These are phyloP conservation scores for Podaxis rugospora DNA, from an alignment of 768 basidiomycete genomes.

Conservation along the genomic window DNA sequence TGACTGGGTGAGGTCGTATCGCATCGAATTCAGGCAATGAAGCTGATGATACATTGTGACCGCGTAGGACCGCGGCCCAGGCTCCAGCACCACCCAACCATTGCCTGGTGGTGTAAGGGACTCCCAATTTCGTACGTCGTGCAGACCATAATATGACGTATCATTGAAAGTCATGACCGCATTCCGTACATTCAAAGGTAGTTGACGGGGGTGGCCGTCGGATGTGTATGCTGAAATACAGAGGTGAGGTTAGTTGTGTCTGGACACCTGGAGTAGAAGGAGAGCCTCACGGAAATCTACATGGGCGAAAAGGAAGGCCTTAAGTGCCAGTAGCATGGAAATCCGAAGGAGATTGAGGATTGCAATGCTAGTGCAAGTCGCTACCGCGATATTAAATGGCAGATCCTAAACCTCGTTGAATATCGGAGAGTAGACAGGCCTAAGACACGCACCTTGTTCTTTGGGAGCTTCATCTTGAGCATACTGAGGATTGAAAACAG, in stretches of 20 bases:
- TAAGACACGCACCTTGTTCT: neutral
- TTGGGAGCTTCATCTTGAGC: neutral
- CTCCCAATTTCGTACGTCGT: conserved; percentile 15
- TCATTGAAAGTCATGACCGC: conserved; percentile 11
- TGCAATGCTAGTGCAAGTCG: neutral
- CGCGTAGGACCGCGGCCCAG: conserved; percentile 9
- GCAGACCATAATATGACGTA: conserved; percentile 11
- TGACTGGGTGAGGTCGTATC: conserved; percentile 14
- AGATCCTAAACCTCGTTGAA: neutral
- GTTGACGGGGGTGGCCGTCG: conserved; percentile 6
- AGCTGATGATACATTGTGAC: conserved; percentile 17
- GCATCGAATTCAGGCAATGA: conserved; percentile 15
- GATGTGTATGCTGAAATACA: neutral
- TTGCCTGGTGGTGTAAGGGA: conserved; percentile 11
- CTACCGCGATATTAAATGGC: neutral
- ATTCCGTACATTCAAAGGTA: conserved; percentile 8
- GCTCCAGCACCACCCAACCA: conserved; percentile 12
- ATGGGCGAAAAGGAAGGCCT: neutral
- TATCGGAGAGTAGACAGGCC: neutral
- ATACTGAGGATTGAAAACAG: neutral
- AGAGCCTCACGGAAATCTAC: neutral
- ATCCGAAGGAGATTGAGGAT: neutral
- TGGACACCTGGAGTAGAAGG: neutral
- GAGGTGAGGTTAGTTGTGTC: neutral
- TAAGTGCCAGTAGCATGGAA: neutral